Evolutionary conservation across 179 eudicot species (phyloP).

Genomic region (Gypsophila paniculata): DNA sequence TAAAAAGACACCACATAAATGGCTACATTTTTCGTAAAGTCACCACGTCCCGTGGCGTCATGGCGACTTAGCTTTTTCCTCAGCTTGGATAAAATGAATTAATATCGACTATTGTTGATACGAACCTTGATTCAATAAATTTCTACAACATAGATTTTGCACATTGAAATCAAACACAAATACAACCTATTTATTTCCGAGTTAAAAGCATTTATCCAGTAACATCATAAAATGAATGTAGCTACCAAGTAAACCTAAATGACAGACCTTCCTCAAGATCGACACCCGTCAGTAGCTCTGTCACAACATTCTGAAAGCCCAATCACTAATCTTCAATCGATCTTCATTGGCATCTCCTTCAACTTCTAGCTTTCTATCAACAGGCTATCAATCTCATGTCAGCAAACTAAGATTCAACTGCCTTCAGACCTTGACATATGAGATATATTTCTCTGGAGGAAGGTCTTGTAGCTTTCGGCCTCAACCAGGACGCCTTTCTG

Average conservation of each 20-base stretch:
- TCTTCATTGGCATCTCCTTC: not conserved
- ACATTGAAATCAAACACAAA: too few relatives aligned
- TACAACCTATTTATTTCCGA: too few relatives aligned
- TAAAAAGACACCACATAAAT: too few relatives aligned
- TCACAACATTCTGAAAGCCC: not conserved
- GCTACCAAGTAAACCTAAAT: not conserved
- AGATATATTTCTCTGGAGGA: constrained; percentile 86
- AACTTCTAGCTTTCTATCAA: not conserved
- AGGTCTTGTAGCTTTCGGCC: constrained; percentile 93
- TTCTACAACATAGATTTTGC: too few relatives aligned
- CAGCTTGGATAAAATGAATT: too few relatives aligned
- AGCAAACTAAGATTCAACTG: constrained; percentile 9
- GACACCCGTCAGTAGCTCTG: not conserved
- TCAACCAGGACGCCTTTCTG: constrained; percentile 68
- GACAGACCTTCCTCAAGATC: not conserved
- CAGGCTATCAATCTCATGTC: not conserved
- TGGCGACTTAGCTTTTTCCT: too few relatives aligned
- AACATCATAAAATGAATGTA: not conserved
- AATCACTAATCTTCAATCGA: not conserved
- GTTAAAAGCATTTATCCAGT: too few relatives aligned
- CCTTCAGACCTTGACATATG: constrained; percentile 70
- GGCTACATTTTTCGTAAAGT: too few relatives aligned
- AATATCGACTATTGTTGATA: too few relatives aligned
- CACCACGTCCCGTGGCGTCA: too few relatives aligned
- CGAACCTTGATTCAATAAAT: too few relatives aligned